These are phyloP conservation scores for Daldinia vernicosa DNA, from an alignment of 495 filamentous ascomycete genomes.

Conservation along the genomic window DNA sequence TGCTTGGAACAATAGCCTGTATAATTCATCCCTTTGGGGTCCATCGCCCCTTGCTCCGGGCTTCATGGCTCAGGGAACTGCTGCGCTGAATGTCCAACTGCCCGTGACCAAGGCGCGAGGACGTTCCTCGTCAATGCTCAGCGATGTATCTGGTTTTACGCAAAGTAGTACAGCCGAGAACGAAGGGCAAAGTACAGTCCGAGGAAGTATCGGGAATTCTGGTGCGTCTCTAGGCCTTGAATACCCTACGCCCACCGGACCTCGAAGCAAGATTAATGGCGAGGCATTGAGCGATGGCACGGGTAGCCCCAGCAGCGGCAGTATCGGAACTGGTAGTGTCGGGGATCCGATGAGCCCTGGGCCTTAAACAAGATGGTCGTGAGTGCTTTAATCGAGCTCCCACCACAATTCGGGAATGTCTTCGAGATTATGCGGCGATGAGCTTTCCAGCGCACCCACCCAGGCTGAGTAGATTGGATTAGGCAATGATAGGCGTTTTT, in stretches of 20 bases:
- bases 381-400: conserved; percentile 13
- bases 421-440: conserved; percentile 18
- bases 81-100: conserved; percentile 35
- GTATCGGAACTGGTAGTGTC: conserved; percentile 39
- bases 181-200: conserved; percentile 29
- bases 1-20: conserved; percentile 46
- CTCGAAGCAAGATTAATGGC: conserved; percentile 21
- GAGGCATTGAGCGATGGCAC: conserved; percentile 33
- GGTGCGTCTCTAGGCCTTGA: conserved; percentile 37
- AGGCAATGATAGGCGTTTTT: conserved; percentile 40
- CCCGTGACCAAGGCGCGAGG: conserved; percentile 55
- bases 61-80: conserved; percentile 42
- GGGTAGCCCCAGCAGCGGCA: conserved; percentile 39
- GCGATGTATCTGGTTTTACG: conserved; percentile 71
- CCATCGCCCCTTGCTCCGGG: conserved; percentile 39
- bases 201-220: conserved; percentile 22
- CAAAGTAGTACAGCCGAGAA: conserved; percentile 58
- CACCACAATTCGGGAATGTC: conserved; percentile 10
- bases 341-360: conserved; percentile 44
- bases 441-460: conserved; percentile 18
- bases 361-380: conserved; percentile 21
- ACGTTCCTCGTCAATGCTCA: conserved; percentile 73
- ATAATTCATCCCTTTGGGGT: conserved; percentile 44
- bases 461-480: conserved; percentile 31
- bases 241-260: conserved; percentile 32